Conservation (phyloP, 78 protist species). For the Dictyostelium citrinum region DNA sequence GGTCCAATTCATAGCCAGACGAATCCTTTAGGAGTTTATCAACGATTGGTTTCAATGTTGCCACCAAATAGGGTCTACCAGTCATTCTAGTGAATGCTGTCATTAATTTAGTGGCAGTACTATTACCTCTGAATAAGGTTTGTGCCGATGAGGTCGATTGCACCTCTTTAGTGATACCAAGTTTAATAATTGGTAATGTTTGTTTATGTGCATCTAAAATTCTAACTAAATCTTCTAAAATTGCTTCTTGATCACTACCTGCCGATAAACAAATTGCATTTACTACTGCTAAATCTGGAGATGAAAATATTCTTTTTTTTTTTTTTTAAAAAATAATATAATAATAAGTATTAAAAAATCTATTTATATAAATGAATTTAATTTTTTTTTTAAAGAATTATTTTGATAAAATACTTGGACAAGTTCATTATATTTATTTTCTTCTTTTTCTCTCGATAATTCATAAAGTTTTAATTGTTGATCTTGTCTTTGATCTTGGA, state of each 20-base stretch:
- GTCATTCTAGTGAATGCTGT: conserved; percentile 78
- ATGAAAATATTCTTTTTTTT: too few species aligned
- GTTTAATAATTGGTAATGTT: conserved; percentile 68
- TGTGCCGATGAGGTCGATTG: conserved; percentile 34
- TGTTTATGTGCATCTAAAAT: conserved; percentile 74
- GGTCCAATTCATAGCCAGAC: conserved; percentile 63
- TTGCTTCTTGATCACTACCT: conserved; percentile 59
- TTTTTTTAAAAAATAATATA: too few species aligned
- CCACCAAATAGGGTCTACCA: conserved; percentile 44
- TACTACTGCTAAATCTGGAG: conserved; percentile 68
- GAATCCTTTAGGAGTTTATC: conserved; percentile 47
- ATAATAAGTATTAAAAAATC: too few species aligned
- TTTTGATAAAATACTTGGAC: background rate
- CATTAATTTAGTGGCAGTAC: conserved; percentile 68
- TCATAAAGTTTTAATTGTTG: conserved; percentile 23
- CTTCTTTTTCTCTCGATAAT: conserved; percentile 38
- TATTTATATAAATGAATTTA: background rate
- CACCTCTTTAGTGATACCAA: conserved; percentile 62
- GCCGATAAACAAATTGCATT: conserved; percentile 76
- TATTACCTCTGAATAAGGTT: conserved; percentile 62
- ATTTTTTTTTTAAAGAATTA: background rate
- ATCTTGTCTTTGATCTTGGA: conserved; percentile 19
- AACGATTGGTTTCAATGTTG: conserved; percentile 57
- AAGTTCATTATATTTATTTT: conserved; percentile 55
- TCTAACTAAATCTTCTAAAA: conserved; percentile 66